Conservation (phyloP, 202 grass and related monocot genomes). For the Saccharum hybrid region DNA sequence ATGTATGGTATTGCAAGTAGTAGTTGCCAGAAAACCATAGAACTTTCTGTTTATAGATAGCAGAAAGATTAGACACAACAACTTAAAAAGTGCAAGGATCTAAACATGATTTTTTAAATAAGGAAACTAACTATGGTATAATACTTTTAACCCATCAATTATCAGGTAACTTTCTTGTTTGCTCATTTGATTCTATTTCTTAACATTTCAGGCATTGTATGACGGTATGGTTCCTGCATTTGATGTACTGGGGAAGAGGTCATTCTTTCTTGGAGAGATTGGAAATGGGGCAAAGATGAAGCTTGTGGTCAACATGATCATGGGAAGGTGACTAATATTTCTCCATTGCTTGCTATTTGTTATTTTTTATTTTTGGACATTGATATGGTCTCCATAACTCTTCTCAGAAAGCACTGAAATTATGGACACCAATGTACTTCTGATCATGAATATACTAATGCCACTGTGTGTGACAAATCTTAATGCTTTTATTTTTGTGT, state of each 20-base stretch:
- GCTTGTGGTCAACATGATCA: slow-evolving; percentile 96
- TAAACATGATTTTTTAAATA: slow-evolving; percentile 25
- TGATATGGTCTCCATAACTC: background rate
- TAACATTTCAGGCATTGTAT: slow-evolving; percentile 70
- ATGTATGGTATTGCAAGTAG: slow-evolving; percentile 3
- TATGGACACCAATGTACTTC: background rate
- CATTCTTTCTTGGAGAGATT: slow-evolving; percentile 89
- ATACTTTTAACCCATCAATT: background rate
- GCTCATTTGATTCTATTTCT: slow-evolving; percentile 10
- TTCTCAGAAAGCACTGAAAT: background rate
- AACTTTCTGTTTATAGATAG: background rate
- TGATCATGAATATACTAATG: background rate
- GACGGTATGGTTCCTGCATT: slow-evolving; percentile 87
- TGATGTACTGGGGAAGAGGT: slow-evolving; percentile 83
- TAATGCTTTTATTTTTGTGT: background rate
- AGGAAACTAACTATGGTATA: background rate
- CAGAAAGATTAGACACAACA: background rate
- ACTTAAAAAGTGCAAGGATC: slow-evolving; percentile 2
- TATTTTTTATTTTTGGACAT: slow-evolving; percentile 15
- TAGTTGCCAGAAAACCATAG: slow-evolving; percentile 10
- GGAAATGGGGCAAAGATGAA: slow-evolving; percentile 99
- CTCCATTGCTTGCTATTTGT: background rate
- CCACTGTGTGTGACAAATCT: background rate
- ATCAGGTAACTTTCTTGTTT: slow-evolving; percentile 19
- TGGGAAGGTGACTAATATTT: slow-evolving; percentile 73